Evolutionary conservation across 768 basidiomycete species (phyloP), one percentile per base, ranked within the genome.

Genomic region (Cyathus striatus): DNA sequence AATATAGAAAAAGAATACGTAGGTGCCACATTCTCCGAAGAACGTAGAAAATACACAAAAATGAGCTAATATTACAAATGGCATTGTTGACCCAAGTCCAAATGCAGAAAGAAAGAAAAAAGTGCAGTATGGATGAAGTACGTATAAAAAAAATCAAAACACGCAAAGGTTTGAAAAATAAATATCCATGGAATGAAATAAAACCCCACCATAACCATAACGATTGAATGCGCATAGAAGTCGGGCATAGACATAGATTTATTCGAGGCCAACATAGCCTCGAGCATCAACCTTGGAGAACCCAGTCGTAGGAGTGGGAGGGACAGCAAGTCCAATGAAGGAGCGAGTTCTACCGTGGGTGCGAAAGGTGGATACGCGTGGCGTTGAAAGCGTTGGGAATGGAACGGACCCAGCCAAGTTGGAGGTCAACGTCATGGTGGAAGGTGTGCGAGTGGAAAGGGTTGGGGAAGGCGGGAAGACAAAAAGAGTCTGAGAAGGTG

Each of bases 211-310:
- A n/a, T 30, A n/a, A n/a, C 27, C 27, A 30, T 30, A 30, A 7
- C 27, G 27, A 30, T 30, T 7, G 9, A 36, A 12, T n/a, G 17
- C 9, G 20, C 6, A 9, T 9, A 36, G 35, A 18, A 18, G 35
- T 7, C 35, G 20, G 35, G 10, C 7, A 41, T 30, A 26, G 23
- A 16, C 6, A 10, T 21, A 41, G 16, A 41, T 20, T 43, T 50
- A 61, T 52, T 75, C 69, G 38, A 79, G 53, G 22, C 79, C 84
- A 44, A 88, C 70, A 67, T 81, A 88, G n/a, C 89, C 89, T 46
- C 84, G 78, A 45, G 77, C 89, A 57, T 91, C 89, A 41, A 91
- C 88, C 51, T 82, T 83, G 12, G 88, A 87, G 49, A 86, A 84
- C 3, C 83, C 89, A 16, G 83, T 86, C 6, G 89, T 91, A 9